These are phyloP conservation scores for Zymoseptoria passerinii DNA, from an alignment of 2,329 filamentous ascomycete genomes.

Conservation along the genomic window DNA sequence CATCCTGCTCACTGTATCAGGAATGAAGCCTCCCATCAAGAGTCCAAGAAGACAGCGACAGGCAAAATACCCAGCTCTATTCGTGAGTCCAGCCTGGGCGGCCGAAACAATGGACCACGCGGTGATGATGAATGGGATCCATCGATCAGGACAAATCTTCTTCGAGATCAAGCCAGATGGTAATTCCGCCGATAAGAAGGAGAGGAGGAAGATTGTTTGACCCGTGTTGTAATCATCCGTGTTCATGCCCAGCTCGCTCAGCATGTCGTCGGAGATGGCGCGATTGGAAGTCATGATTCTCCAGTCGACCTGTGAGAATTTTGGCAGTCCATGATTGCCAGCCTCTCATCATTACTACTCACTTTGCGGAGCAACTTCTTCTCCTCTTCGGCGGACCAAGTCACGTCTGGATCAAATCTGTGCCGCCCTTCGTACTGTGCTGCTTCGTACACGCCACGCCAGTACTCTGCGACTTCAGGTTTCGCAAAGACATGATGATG, in stretches of 20 bases:
- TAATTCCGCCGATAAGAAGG: conserved; percentile 32
- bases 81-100: conserved; percentile 22
- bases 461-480: conserved; percentile 45
- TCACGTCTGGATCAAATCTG: conserved; percentile 40
- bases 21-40: conserved; percentile 30
- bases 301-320: conserved; percentile 13
- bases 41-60: conserved; percentile 33
- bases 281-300: conserved; percentile 22
- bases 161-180: conserved; percentile 42
- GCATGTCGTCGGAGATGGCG: conserved; percentile 23
- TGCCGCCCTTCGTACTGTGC: conserved; percentile 44
- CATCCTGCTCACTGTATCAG: conserved; percentile 45
- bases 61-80: conserved; percentile 30
- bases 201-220: conserved; percentile 21
- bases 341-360: background rate
- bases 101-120: conserved; percentile 37
- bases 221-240: conserved; percentile 28
- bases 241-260: conserved; percentile 19
- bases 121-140: conserved; percentile 36
- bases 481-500: conserved; percentile 38
- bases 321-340: background rate
- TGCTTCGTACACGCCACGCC: conserved; percentile 47
- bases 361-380: conserved; percentile 26
- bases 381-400: conserved; percentile 40
- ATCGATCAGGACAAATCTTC: conserved; percentile 38